Percentiles rank a stretch among this genome's conserved stretches.
phyloP scores from a whole-genome alignment of 208 protist genomes.

The Acanthamoeba sp. region DNA sequence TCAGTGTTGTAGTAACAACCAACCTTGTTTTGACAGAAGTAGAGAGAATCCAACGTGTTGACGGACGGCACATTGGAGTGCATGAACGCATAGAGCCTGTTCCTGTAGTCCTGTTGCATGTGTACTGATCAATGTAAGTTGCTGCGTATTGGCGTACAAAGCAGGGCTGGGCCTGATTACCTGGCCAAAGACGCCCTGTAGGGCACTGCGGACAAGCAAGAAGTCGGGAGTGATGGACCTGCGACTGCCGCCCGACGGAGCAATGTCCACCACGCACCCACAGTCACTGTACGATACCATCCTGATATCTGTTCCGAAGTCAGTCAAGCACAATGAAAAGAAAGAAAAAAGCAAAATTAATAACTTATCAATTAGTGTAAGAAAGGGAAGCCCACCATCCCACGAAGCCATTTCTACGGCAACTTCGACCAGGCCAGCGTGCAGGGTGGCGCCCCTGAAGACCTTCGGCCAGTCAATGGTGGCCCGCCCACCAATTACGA shows the following conservation, averaged over 20 bases:
- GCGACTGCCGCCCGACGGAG: neutral
- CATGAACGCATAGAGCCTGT: constrained; percentile 22
- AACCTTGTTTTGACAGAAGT: neutral
- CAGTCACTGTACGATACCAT: constrained; percentile 16
- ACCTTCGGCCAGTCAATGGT: neutral
- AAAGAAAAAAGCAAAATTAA: neutral
- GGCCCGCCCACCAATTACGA: neutral
- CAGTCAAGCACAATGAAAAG: neutral
- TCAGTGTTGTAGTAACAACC: neutral
- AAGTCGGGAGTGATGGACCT: constrained; percentile 7
- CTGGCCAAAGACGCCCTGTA: constrained; percentile 21
- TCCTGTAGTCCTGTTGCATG: neutral
- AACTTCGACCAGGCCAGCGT: neutral
- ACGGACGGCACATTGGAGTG: constrained; percentile 30
- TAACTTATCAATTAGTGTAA: neutral
- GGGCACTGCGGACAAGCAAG: neutral
- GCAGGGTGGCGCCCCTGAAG: neutral
- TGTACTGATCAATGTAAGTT: neutral
- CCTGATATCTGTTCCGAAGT: neutral
- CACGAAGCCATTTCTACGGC: neutral
- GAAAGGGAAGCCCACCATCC: neutral
- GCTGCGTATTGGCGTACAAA: neutral
- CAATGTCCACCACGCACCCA: constrained; percentile 22
- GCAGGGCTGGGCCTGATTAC: too few species aligned
- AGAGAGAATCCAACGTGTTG: constrained; percentile 18